Evolutionary conservation across 257 asterid genomes (phyloP).

Genomic region (Lavandula angustifolia): DNA sequence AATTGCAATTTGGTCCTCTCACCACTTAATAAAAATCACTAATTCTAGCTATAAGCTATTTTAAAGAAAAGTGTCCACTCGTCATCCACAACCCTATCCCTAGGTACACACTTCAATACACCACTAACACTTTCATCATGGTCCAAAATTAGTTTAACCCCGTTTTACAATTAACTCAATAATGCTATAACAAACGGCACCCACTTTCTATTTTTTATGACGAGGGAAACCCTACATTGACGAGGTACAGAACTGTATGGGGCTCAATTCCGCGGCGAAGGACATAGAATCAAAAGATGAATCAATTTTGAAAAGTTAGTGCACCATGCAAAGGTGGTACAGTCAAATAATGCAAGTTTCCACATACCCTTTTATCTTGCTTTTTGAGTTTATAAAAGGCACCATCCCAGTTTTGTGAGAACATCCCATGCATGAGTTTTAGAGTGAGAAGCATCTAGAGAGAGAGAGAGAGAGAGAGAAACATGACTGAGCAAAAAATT

Average conservation of each 20-base stretch:
- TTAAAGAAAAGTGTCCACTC: slow-evolving; percentile 65
- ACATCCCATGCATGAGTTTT: slow-evolving; percentile 9
- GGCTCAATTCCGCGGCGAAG: slow-evolving; percentile 27
- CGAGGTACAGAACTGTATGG: slow-evolving; percentile 19
- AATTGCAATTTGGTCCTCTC: too few species aligned
- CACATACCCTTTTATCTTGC: slow-evolving; percentile 16
- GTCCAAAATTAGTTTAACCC: slow-evolving; percentile 33
- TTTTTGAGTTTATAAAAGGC: slow-evolving; percentile 42
- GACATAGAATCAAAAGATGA: slow-evolving; percentile 49
- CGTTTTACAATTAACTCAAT: slow-evolving; percentile 44
- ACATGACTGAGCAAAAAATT: slow-evolving; percentile 31
- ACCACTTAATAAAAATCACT: neutral
- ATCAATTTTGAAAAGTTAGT: slow-evolving; percentile 36
- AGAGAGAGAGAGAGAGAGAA: neutral
- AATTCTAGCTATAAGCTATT: slow-evolving; percentile 40
- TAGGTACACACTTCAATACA: slow-evolving; percentile 33
- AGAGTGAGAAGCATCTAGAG: neutral
- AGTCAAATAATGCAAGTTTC: slow-evolving; percentile 34
- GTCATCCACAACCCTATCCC: slow-evolving; percentile 51
- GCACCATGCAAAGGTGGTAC: slow-evolving; percentile 47
- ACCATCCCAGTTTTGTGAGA: slow-evolving; percentile 26
- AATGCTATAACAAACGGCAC: neutral
- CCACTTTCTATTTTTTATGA: neutral
- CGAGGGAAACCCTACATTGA: neutral
- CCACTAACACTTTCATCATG: slow-evolving; percentile 31